Evolutionary conservation across 257 asterid genomes (phyloP), one percentile per base, ranked within the genome.

Genomic region (Solanum habrochaites): DNA sequence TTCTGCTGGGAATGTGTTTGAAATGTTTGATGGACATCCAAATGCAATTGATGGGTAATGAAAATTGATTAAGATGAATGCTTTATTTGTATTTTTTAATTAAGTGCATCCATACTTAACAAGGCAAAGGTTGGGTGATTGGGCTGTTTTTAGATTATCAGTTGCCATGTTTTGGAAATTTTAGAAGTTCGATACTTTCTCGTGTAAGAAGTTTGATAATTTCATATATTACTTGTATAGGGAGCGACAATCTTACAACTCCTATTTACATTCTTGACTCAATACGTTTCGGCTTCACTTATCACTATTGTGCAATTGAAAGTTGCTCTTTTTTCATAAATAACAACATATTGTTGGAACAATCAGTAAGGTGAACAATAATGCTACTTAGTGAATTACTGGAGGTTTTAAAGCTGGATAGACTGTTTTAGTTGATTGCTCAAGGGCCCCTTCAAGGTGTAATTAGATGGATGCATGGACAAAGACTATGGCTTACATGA

Each of bases 1-100:
- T 89, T 97, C 99, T 20, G 98, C 96, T 91, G 99, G 99, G 90
- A 97, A 94, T 93, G 89, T 92, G 91, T 91, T 88, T 82, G 99
- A 97, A 86, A 86, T 97, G 92, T 88, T 93, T 91, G 99, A 96
- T 89, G 93, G 95, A 83, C 98, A 94, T 73, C 86, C 95, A 88
- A 92, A 85, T 89, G 82, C 92, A 83, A 49, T 62, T 85, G 98
- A 97, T 67, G 88, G 99, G 99, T 97, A 93, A 89, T 87, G 88
- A 86, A 85, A 77, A 86, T 87, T 85, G 56, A 40, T 73, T 89
- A 89, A 84, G 85, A 69, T 84, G 78, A 89, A 69, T 62, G 45
- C 13, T 77, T 75, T 35, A n/a, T 40, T 7, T 40, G 37, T 39
- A 5, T 47, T 45, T 81, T 81, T 81, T 52, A 20, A 5, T 49